Conservation (phyloP, 2,329 filamentous ascomycete genomes). For the Dactylellina drechsleri region DNA sequence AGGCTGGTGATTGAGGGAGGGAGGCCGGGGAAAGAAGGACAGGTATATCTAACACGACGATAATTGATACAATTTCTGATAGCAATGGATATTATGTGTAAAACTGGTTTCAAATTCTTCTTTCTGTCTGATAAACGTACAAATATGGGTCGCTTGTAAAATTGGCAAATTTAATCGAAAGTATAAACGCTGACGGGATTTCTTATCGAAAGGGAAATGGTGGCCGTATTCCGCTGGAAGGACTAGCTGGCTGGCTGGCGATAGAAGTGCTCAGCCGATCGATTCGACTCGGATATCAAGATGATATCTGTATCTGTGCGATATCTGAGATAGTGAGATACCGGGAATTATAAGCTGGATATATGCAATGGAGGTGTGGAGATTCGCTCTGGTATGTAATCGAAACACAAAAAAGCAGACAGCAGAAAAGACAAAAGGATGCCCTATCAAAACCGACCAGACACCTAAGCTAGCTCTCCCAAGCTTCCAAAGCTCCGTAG, state of each 20-base stretch:
- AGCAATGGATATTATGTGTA: constrained; percentile 28
- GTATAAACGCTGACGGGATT: constrained; percentile 8
- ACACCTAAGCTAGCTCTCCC: constrained; percentile 13
- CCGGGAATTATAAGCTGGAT: constrained; percentile 24
- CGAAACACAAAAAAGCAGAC: background rate
- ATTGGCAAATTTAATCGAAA: background rate
- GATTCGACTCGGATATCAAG: constrained; percentile 13
- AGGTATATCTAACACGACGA: constrained; percentile 1
- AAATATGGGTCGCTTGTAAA: constrained; percentile 4
- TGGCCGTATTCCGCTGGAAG: too few species aligned
- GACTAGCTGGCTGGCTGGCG: background rate
- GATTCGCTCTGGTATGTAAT: constrained; percentile 1
- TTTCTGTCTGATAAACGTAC: constrained; percentile 50
- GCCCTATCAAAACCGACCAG: background rate
- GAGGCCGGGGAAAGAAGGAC: constrained; percentile 14
- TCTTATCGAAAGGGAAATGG: too few species aligned
- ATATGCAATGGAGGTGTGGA: constrained; percentile 37
- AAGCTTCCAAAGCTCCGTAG: constrained; percentile 13
- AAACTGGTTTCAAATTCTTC: constrained; percentile 43
- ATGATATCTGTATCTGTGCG: constrained; percentile 2
- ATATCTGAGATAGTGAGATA: constrained; percentile 12
- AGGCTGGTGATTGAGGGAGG: constrained; percentile 22
- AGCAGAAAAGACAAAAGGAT: background rate
- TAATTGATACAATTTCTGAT: background rate
- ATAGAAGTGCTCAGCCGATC: constrained; percentile 31